Evolutionary conservation across 2,329 filamentous ascomycete species (phyloP).

Genomic region (Triangularia setosa): DNA sequence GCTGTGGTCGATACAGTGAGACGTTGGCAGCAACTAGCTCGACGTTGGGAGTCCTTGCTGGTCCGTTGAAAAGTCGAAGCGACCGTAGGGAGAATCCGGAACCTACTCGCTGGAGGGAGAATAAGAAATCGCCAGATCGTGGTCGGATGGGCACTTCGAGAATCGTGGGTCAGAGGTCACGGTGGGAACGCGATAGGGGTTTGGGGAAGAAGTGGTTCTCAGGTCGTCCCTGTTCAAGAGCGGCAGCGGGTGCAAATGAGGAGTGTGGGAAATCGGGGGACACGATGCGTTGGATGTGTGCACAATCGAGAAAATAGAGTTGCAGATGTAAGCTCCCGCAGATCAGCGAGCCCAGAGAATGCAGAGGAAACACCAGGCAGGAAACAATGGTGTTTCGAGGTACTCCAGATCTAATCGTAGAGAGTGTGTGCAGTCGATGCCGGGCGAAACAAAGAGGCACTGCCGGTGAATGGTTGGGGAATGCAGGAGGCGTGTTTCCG

Average conservation of each 20-base stretch:
- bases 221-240: not conserved
- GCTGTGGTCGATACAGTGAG: conserved; percentile 2
- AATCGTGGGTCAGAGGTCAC: conserved; percentile 1
- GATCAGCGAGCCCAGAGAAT: conserved; percentile 1
- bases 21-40: not conserved
- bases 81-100: not conserved
- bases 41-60: not conserved
- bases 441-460: not conserved
- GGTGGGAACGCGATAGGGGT: not conserved
- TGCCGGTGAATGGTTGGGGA: not conserved
- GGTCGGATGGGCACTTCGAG: not conserved
- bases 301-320: conserved; percentile 1
- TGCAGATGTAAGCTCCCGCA: conserved; percentile 11
- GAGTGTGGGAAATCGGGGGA: not conserved
- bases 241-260: not conserved
- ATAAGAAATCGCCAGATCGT: not conserved
- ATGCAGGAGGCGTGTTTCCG: not conserved
- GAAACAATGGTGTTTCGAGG: not conserved
- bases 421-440: not conserved
- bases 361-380: conserved; percentile 7
- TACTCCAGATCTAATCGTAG: not conserved
- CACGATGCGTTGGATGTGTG: conserved; percentile 2
- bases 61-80: not conserved
- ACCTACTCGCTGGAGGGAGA: not conserved
- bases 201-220: not conserved